Evolutionary conservation across 106 monocot species (phyloP), one percentile per base, ranked within the genome.

Genomic region (Ottelia alismoides): DNA sequence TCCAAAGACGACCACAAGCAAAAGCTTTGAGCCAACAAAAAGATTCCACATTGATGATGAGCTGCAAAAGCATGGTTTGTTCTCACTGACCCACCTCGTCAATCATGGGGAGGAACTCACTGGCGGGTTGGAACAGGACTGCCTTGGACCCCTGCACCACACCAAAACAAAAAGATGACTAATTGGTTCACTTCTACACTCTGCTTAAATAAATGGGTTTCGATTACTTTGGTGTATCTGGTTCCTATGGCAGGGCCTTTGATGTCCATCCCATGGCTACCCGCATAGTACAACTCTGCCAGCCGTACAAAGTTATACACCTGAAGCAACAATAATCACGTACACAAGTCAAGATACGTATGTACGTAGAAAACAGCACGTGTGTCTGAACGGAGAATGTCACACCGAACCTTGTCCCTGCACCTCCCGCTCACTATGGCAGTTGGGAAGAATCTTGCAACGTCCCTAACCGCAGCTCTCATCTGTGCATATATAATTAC

Each of bases 101-200:
- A 21, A 84, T 84, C 79, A 84, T 79, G 20, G 72, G 70, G 23
- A 79, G 61, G 62, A 79, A 84, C 61, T 84, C 79, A 31, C 72
- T 70, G 27, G 84, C 84, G 24, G 84, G 79, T 63, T 84, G 84
- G 65, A 67, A 75, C 11, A 69, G 71, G 32, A 69, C 70, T 23
- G 56, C 18, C 14, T 47, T n/a, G 10, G 2, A 9, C 19, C 24
- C 28, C 56, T 57, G 56, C 7, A 57, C n/a, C n/a, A 18, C 17
- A 25, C 5, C 49, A 44, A 17, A 44, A 44, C 0, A 44, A 10
- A 11, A n/a, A n/a, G n/a, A n/a, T n/a, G n/a, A n/a, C n/a, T n/a
- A n/a, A n/a, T n/a, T n/a, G n/a, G n/a, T n/a, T n/a, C n/a, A n/a
- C n/a, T n/a, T n/a, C n/a, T n/a, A n/a, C n/a, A n/a, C n/a, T n/a